phyloP scores from a whole-genome alignment of 352 stramenopile species.

The Phytophthora aleatoria region DNA sequence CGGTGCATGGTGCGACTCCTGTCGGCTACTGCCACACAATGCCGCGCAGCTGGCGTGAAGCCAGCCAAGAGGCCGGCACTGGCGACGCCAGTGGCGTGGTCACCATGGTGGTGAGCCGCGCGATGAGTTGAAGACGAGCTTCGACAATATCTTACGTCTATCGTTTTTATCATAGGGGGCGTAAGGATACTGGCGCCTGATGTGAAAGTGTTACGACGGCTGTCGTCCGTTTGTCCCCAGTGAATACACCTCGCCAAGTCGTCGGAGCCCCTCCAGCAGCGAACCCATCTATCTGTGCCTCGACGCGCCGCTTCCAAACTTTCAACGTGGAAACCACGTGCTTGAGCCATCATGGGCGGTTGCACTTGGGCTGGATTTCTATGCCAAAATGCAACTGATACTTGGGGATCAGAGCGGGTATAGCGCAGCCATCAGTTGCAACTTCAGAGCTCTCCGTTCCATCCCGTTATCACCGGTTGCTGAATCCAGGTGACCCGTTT shows the following conservation, averaged over 20 bases:
- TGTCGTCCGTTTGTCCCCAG: conserved; percentile 12
- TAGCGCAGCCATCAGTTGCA: conserved; percentile 7
- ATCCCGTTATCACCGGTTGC: conserved; percentile 1
- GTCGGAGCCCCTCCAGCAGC: background rate
- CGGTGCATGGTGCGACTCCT: conserved; percentile 8
- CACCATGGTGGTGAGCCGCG: background rate
- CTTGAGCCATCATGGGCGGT: conserved; percentile 9
- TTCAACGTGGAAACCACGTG: conserved; percentile 19
- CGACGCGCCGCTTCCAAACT: conserved; percentile 12
- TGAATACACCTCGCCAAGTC: background rate
- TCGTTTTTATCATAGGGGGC: background rate
- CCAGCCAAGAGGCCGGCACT: conserved; percentile 22
- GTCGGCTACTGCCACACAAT: conserved; percentile 24
- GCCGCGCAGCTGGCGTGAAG: conserved; percentile 28
- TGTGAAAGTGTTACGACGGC: conserved; percentile 11
- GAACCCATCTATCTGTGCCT: background rate
- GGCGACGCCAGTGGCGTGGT: background rate
- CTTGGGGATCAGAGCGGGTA: conserved; percentile 4
- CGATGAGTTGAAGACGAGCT: conserved; percentile 5
- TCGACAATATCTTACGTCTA: background rate
- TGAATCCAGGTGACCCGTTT: conserved; percentile 5
- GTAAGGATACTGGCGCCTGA: conserved; percentile 17
- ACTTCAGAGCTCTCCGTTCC: background rate
- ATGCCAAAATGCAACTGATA: conserved; percentile 30
- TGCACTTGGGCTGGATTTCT: conserved; percentile 32